Evolutionary conservation across 768 basidiomycete genomes (phyloP).

Genomic region (Rhodosporidiobolus odoratus): DNA sequence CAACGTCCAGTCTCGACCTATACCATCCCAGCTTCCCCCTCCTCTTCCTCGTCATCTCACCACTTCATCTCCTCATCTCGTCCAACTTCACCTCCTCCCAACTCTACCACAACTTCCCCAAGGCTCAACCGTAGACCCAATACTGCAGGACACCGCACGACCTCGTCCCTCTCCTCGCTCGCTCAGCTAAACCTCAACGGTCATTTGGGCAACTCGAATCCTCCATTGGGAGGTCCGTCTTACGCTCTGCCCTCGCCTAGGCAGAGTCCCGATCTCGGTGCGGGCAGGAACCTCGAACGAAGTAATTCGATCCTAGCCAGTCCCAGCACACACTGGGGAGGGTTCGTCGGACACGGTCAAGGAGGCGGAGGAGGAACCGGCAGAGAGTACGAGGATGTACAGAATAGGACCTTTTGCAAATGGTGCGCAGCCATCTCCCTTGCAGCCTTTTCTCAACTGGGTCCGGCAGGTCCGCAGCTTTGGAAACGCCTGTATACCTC

Average conservation of each 20-base stretch:
- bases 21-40: neutral
- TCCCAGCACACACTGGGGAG: slow-evolving; percentile 13
- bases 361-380: neutral
- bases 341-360: neutral
- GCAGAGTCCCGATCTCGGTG: neutral
- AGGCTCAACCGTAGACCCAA: neutral
- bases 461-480: neutral
- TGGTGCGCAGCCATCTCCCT: slow-evolving; percentile 66
- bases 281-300: neutral
- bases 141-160: neutral
- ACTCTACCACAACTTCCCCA: neutral
- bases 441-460: neutral
- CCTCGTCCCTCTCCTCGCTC: slow-evolving; percentile 15
- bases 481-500: too few relatives aligned
- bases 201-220: neutral
- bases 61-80: neutral
- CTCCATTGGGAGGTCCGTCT: neutral
- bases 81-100: neutral
- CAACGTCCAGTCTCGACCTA: too few relatives aligned
- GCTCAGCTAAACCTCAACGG: slow-evolving; percentile 20
- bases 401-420: slow-evolving; percentile 84
- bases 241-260: neutral
- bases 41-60: neutral
- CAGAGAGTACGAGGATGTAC: slow-evolving; percentile 50
- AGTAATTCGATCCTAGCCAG: slow-evolving; percentile 6